phyloP scores from a whole-genome alignment of 2,329 filamentous ascomycete genomes.

The Pseudopyricularia javanii region DNA sequence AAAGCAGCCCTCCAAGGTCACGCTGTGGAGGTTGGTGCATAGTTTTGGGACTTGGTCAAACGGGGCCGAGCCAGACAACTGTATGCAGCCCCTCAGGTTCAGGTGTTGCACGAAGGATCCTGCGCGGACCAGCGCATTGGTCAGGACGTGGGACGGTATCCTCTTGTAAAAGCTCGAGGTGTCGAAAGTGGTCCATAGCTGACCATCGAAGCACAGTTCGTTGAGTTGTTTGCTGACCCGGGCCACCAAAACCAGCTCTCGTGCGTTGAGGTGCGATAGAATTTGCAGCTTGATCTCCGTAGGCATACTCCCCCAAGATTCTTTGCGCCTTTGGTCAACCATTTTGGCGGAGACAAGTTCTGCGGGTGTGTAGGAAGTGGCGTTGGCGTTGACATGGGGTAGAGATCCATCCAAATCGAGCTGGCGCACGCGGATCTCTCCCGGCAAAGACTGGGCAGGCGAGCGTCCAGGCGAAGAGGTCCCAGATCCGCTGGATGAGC shows the following conservation, averaged over 20 bases:
- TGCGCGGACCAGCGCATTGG: slow-evolving; percentile 72
- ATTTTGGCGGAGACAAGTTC: slow-evolving; percentile 27
- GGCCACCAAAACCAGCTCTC: slow-evolving; percentile 69
- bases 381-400: not conserved
- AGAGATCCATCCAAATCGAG: not conserved
- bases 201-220: slow-evolving; percentile 81
- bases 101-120: slow-evolving; percentile 86
- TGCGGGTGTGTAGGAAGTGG: slow-evolving; percentile 49
- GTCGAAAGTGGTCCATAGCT: slow-evolving; percentile 81
- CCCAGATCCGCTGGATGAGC: not conserved
- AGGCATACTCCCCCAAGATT: slow-evolving; percentile 62
- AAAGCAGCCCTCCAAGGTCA: slow-evolving; percentile 73
- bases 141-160: slow-evolving; percentile 72
- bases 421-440: not conserved
- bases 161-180: slow-evolving; percentile 76
- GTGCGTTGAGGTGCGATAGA: slow-evolving; percentile 63
- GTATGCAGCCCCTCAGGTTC: slow-evolving; percentile 83
- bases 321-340: not conserved
- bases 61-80: slow-evolving; percentile 22
- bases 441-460: not conserved
- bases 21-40: slow-evolving; percentile 77
- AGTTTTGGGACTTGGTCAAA: slow-evolving; percentile 48
- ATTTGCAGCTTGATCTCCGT: slow-evolving; percentile 71
- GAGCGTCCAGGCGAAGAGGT: not conserved
- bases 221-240: slow-evolving; percentile 69